phyloP scores from a whole-genome alignment of 768 basidiomycete species.

The Termitomyces sp. region DNA sequence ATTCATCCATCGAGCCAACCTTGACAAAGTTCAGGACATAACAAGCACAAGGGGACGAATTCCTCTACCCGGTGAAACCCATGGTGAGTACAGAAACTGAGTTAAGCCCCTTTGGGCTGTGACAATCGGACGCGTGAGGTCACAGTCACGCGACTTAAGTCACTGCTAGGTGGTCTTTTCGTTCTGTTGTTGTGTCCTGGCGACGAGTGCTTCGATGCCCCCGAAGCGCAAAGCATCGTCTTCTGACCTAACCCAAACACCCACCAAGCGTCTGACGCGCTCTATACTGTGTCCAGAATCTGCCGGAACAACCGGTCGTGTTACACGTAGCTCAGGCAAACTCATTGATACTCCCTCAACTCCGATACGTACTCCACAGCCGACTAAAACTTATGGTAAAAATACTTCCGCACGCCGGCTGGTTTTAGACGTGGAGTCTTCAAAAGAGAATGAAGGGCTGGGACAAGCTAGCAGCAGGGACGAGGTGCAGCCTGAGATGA shows the following conservation, averaged over 20 bases:
- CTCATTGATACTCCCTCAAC: neutral
- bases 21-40: slow-evolving; percentile 21
- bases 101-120: neutral
- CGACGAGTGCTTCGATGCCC: slow-evolving; percentile 24
- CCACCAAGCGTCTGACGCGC: slow-evolving; percentile 28
- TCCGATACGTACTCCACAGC: slow-evolving; percentile 4
- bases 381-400: slow-evolving; percentile 8
- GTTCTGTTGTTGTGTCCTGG: neutral
- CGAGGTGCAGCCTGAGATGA: slow-evolving; percentile 5
- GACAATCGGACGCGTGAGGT: slow-evolving; percentile 5
- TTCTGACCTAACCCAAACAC: slow-evolving; percentile 14
- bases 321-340: slow-evolving; percentile 1
- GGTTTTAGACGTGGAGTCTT: neutral
- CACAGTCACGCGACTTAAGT: slow-evolving; percentile 14
- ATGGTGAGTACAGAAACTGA: slow-evolving; percentile 23
- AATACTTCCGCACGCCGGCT: neutral
- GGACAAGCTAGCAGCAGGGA: neutral
- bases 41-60: slow-evolving; percentile 18
- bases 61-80: slow-evolving; percentile 63
- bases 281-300: slow-evolving; percentile 3
- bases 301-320: neutral
- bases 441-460: slow-evolving; percentile 6
- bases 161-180: neutral
- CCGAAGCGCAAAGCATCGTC: slow-evolving; percentile 41
- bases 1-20: slow-evolving; percentile 78